Percentiles rank a stretch among this genome's conserved stretches.
These are phyloP conservation scores for Schwanniomyces polymorphus DNA, from an alignment of 805 yeast species.

Conservation along the genomic window DNA sequence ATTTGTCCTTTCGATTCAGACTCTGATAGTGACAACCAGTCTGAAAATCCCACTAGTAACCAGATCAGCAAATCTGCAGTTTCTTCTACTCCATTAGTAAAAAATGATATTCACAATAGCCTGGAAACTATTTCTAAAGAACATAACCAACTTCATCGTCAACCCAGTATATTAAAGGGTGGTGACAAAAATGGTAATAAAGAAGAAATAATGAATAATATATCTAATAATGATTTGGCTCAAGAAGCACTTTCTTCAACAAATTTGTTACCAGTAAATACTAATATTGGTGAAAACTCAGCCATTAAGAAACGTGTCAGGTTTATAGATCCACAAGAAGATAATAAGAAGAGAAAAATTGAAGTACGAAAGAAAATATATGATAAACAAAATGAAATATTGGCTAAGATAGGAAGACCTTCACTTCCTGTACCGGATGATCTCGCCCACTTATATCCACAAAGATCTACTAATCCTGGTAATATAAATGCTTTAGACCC, in stretches of 20 bases:
- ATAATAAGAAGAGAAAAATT: not conserved
- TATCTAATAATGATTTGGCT: not conserved
- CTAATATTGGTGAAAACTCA: not conserved
- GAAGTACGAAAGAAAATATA: not conserved
- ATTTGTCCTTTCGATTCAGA: not conserved
- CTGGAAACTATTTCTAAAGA: too few species aligned
- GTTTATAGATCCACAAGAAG: not conserved
- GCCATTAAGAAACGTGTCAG: too few species aligned
- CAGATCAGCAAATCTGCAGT: too few species aligned
- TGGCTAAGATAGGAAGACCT: not conserved
- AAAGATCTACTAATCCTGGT: not conserved
- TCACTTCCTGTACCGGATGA: not conserved
- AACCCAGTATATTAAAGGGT: too few species aligned
- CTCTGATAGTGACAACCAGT: not conserved
- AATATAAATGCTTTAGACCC: not conserved
- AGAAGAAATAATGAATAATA: not conserved
- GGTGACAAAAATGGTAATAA: too few species aligned
- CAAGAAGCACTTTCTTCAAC: not conserved
- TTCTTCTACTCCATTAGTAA: too few species aligned
- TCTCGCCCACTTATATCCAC: not conserved
- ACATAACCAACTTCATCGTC: too few species aligned
- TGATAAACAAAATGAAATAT: not conserved
- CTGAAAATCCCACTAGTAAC: not conserved
- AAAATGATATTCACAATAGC: too few species aligned
- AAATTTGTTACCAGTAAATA: not conserved